phyloP scores from a whole-genome alignment of 2,329 filamentous ascomycete genomes.

The Microdochium nivale region DNA sequence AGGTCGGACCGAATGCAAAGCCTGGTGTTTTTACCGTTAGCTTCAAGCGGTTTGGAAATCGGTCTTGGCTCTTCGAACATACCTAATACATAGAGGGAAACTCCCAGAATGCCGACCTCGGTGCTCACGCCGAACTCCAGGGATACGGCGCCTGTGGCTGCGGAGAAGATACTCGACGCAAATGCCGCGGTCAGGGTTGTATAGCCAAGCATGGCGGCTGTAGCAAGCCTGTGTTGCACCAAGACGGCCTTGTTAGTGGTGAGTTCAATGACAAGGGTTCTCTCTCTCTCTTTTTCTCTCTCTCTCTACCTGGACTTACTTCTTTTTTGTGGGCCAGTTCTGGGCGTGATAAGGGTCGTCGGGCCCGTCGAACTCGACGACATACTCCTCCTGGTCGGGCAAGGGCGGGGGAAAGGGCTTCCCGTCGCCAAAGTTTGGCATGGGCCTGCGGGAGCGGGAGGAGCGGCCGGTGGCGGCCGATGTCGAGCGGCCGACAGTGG shows the following conservation, averaged over 20 bases:
- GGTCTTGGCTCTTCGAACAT: conserved; percentile 34
- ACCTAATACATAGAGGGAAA: conserved; percentile 58
- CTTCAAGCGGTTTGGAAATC: not conserved
- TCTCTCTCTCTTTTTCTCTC: not conserved
- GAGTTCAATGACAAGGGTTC: no score
- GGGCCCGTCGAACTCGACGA: conserved; percentile 77
- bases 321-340: conserved; percentile 77
- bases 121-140: conserved; percentile 48
- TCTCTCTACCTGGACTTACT: conserved; percentile 39
- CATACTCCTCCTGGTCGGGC: conserved; percentile 66
- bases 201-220: conserved; percentile 61
- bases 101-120: conserved; percentile 56
- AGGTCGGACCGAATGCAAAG: conserved; percentile 51
- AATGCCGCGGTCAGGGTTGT: conserved; percentile 66
- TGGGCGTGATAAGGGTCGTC: conserved; percentile 79
- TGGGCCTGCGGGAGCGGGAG: conserved; percentile 44
- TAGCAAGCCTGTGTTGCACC: conserved; percentile 40
- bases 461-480: conserved; percentile 18
- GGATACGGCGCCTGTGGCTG: conserved; percentile 51
- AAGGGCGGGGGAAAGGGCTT: conserved; percentile 65
- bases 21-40: conserved; percentile 27
- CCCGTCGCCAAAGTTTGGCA: conserved; percentile 64
- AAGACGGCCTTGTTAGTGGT: conserved; percentile 6
- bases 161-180: conserved; percentile 66
- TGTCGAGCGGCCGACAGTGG: conserved; percentile 55